These are phyloP conservation scores for Penicillium manginii DNA, from an alignment of 495 filamentous ascomycete genomes.

Conservation along the genomic window DNA sequence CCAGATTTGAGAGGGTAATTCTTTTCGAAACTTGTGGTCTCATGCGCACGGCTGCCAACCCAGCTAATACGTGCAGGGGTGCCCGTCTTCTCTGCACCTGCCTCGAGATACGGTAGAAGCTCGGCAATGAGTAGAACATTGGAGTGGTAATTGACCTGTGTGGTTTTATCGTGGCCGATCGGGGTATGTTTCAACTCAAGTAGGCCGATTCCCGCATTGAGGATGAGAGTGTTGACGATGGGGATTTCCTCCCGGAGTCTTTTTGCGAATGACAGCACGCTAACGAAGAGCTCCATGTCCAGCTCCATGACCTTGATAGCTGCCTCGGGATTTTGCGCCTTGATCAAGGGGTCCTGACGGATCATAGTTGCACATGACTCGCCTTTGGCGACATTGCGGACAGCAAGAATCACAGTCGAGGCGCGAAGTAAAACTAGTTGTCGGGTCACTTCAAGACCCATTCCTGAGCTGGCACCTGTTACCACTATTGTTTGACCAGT, in stretches of 20 bases:
- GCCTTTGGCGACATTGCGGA: slow-evolving; percentile 28
- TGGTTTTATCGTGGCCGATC: slow-evolving; percentile 33
- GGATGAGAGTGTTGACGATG: slow-evolving; percentile 31
- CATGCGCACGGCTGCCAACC: slow-evolving; percentile 35
- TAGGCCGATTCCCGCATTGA: slow-evolving; percentile 37
- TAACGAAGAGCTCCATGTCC: slow-evolving; percentile 29
- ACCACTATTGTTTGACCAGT: slow-evolving; percentile 25
- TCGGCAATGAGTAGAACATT: slow-evolving; percentile 34
- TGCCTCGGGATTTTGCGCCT: slow-evolving; percentile 18
- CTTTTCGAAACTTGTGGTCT: slow-evolving; percentile 17
- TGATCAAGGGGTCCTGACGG: slow-evolving; percentile 8
- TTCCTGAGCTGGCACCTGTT: slow-evolving; percentile 28
- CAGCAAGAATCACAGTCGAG: slow-evolving; percentile 29
- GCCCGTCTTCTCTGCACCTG: slow-evolving; percentile 20
- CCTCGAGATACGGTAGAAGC: slow-evolving; percentile 37
- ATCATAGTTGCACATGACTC: slow-evolving; percentile 14
- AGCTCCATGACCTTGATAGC: slow-evolving; percentile 27
- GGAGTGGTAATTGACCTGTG: slow-evolving; percentile 42
- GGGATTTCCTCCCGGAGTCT: slow-evolving; percentile 21
- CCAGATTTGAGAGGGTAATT: slow-evolving; percentile 9
- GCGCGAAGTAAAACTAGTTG: slow-evolving; percentile 18
- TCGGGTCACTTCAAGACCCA: slow-evolving; percentile 24
- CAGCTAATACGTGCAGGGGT: slow-evolving; percentile 32
- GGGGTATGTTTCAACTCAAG: slow-evolving; percentile 25
- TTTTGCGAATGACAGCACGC: slow-evolving; percentile 28